Evolutionary conservation across 768 basidiomycete species (phyloP), one percentile per base, ranked within the genome.

Genomic region (Lactarius sanguifluus): DNA sequence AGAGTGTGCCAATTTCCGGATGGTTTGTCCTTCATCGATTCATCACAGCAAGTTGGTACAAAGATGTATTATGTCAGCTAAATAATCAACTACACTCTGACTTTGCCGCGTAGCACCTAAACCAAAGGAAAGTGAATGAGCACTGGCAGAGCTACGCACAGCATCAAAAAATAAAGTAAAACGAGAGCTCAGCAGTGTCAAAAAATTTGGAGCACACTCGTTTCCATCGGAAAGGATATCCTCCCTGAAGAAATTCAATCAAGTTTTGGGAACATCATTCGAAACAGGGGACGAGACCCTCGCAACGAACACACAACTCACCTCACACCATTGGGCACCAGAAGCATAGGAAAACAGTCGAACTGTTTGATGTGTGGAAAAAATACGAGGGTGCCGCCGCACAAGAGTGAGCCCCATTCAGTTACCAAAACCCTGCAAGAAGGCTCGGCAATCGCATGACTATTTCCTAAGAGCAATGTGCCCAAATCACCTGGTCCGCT

Each of bases 201-300:
- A 73, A 72, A 83, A 45, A 43, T 85, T 73, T 88, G 91, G 89
- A 89, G 90, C 90, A 79, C 82, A 76, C 84, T 62, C 88, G 87
- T 72, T 75, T 71, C 67, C 68, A 50, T n/a, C 45, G 58, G 58
- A 72, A 65, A 67, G 61, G 85, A 86, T 88, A 89, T 90, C 78
- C 88, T 86, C 91, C 91, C 80, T 92, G 91, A 92, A 92, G 91
- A 92, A 92, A 92, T 92, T 91, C 91, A 88, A 87, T 77, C 69
- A 78, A 79, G 78, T 52, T 75, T 75, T 77, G 74, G 74, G 66
- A 76, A 78, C 86, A 89, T 89, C 88, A 90, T 83, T 66, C 73
- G 74, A 40, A 70, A 32, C 59, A 16, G 16, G 65, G 71, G 71
- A 64, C 12, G 13, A 52, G 34, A 64, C 54, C 55, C 5, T 67